These are phyloP conservation scores for Chenopodium album DNA, from an alignment of 148 eudicot species.

Conservation along the genomic window DNA sequence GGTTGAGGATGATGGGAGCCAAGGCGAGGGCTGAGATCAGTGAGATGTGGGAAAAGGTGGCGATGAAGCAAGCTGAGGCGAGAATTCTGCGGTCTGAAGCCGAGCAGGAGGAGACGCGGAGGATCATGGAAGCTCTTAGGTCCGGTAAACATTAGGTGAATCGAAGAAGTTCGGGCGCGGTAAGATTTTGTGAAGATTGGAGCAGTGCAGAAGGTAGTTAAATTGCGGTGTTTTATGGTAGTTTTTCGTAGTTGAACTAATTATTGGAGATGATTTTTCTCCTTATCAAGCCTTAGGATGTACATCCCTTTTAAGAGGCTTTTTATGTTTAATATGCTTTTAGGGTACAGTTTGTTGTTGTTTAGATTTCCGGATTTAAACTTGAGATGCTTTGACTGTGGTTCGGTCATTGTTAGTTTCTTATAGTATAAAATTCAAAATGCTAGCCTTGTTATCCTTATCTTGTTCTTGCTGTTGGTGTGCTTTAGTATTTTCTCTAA, in stretches of 20 bases:
- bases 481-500: neutral
- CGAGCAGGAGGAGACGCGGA: conserved; percentile 14
- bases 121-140: conserved; percentile 24
- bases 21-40: conserved; percentile 27
- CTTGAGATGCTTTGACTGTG: neutral
- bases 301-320: conserved; percentile 1
- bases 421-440: neutral
- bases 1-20: conserved; percentile 18
- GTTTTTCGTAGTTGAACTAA: neutral
- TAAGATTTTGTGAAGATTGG: neutral
- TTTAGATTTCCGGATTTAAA: neutral
- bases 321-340: neutral
- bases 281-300: neutral
- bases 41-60: conserved; percentile 30
- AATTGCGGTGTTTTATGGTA: neutral
- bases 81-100: conserved; percentile 17
- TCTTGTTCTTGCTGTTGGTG: neutral
- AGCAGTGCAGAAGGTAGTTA: neutral
- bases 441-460: neutral
- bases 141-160: conserved; percentile 7
- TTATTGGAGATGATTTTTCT: neutral
- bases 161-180: neutral
- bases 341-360: neutral
- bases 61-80: conserved; percentile 17
- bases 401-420: neutral